Percentiles rank a stretch among this genome's conserved stretches.
phyloP scores from a whole-genome alignment of 2,329 filamentous ascomycete species.

The Rhynchosporium graminicola region DNA sequence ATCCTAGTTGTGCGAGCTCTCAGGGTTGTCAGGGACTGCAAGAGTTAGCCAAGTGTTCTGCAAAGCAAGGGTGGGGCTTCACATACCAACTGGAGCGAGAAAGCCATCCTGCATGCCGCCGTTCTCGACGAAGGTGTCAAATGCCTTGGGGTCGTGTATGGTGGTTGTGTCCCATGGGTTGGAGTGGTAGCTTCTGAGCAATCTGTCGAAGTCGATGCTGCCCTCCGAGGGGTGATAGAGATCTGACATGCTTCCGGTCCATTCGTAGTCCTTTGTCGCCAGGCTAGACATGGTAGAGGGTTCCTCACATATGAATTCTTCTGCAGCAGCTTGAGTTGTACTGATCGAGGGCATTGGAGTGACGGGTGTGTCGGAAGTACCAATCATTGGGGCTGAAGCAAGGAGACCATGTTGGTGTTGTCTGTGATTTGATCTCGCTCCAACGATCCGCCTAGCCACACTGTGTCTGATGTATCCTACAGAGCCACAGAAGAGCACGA shows the following conservation, averaged over 20 bases:
- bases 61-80: background rate
- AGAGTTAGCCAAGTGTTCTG: background rate
- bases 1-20: background rate
- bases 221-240: conserved; percentile 24
- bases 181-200: conserved; percentile 11
- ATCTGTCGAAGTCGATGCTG: conserved; percentile 19
- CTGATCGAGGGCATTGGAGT: background rate
- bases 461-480: conserved; percentile 25
- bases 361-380: background rate
- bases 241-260: conserved; percentile 30
- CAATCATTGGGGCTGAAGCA: conserved; percentile 22
- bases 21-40: conserved; percentile 1
- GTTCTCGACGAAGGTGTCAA: conserved; percentile 6
- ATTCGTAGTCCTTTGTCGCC: conserved; percentile 15
- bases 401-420: conserved; percentile 26
- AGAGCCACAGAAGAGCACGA: conserved; percentile 30
- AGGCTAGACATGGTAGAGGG: background rate
- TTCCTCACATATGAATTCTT: background rate
- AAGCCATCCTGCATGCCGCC: conserved; percentile 9
- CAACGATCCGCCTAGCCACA: conserved; percentile 7
- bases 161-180: conserved; percentile 15
- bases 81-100: conserved; percentile 14
- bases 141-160: conserved; percentile 3
- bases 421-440: background rate
- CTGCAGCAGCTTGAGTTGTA: background rate